Conservation (phyloP, 495 filamentous ascomycete species). For the Hyaloscypha hepaticicola region DNA sequence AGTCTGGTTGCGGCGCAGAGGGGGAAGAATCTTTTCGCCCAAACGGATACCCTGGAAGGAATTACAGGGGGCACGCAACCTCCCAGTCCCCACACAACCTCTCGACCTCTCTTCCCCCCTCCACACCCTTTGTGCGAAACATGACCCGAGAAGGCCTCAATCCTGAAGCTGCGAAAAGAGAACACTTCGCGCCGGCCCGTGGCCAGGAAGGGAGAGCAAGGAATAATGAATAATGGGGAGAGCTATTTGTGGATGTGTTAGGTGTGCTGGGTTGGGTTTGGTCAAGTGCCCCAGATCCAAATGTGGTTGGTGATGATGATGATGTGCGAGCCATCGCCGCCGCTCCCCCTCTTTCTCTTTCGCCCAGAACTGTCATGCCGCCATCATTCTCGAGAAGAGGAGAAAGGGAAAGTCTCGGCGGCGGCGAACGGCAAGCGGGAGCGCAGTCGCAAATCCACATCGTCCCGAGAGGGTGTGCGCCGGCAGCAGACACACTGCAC, state of each 20-base stretch:
- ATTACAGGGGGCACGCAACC: not conserved
- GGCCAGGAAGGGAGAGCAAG: not conserved
- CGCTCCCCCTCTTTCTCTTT: not conserved
- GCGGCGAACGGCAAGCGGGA: too few relatives aligned
- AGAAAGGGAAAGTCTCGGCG: too few relatives aligned
- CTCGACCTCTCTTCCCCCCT: not conserved
- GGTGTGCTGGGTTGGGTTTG: too few relatives aligned
- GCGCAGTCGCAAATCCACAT: not conserved
- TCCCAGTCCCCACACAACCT: not conserved
- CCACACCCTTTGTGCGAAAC: not conserved
- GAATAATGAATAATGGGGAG: not conserved
- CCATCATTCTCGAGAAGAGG: not conserved
- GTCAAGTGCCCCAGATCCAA: not conserved
- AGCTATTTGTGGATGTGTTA: not conserved
- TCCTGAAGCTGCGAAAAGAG: not conserved
- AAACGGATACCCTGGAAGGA: not conserved
- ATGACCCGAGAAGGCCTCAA: not conserved
- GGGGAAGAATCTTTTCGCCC: too few relatives aligned
- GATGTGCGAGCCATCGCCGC: not conserved
- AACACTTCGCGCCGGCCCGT: constrained; percentile 17
- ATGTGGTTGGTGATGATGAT: not conserved
- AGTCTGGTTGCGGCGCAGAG: not conserved
- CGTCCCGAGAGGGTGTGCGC: not conserved
- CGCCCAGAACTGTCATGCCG: not conserved
- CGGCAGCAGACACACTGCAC: not conserved